Evolutionary conservation across 2,329 filamentous ascomycete genomes (phyloP), one percentile per base, ranked within the genome.

Genomic region (Emergomyces africanus): DNA sequence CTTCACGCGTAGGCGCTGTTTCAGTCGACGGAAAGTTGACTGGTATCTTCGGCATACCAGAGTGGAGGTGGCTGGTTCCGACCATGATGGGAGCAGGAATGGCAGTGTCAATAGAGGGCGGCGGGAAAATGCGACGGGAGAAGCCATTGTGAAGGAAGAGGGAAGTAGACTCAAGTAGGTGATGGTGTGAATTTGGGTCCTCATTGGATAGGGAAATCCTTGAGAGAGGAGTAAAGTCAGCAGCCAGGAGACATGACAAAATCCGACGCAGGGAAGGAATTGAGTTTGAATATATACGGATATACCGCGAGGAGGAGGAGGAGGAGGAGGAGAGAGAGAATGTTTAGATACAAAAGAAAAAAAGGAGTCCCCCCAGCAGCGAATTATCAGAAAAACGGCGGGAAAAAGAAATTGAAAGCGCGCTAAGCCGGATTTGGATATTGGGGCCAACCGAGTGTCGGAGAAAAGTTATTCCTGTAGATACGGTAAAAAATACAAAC

Each of bases 21-120:
- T 79, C 60, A 75, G 75, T 57, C 79, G 76, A 56, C 78, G 73
- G 64, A 79, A 77, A 58, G 77, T 75, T 55, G 78, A 79, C 67
- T 80, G 75, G 66, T 77, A 71, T 57, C 78, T 73, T 57, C 72
- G 71, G 58, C 65, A 67, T 48, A 67, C 66, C 25, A 71, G 59
- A 18, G 66, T 59, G 49, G 69, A 63, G 3, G 50, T 25, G 10
- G 50, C 30, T n/a, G 67, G 63, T 62, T 73, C 69, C 59, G 67
- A 68, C 63, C 67, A 69, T 23, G 71, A 72, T 20, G 73, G 72
- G 37, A 74, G 66, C 42, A 75, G 68, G 59, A 75, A 76, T 5
- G 71, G 70, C 50, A 76, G 62, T 33, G 67, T 66, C 41, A 71
- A 55, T 39, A 71, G 66, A 8, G 72, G 69, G 64, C 73, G 69